Evolutionary conservation across 2,329 filamentous ascomycete genomes (phyloP).

Genomic region (Colletotrichum euphorbiae): DNA sequence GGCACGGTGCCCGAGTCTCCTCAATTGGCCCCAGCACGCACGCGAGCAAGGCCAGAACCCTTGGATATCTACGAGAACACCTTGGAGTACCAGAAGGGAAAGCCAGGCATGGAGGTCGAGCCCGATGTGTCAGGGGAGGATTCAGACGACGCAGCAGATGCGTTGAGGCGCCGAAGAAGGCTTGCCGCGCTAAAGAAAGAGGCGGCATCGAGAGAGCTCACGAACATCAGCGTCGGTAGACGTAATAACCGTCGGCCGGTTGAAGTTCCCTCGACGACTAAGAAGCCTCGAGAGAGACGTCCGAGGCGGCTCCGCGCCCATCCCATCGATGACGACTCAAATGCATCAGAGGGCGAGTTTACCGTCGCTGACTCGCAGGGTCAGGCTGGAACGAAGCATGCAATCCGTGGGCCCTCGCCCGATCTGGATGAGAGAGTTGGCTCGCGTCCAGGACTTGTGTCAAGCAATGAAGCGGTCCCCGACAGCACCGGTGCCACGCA

Average conservation of each 20-base stretch:
- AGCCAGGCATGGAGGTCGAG: conserved; percentile 44
- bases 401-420: background rate
- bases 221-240: conserved; percentile 51
- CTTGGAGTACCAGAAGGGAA: conserved; percentile 59
- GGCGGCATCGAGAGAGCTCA: conserved; percentile 54
- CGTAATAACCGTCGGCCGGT: background rate
- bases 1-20: conserved; percentile 54
- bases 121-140: conserved; percentile 49
- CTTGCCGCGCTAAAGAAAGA: conserved; percentile 53
- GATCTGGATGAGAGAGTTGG: background rate
- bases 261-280: conserved; percentile 25
- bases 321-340: background rate
- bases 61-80: conserved; percentile 59
- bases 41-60: conserved; percentile 44
- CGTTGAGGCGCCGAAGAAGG: conserved; percentile 52
- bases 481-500: conserved; percentile 34
- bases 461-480: conserved; percentile 35
- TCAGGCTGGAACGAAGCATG: background rate
- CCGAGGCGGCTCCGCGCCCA: background rate
- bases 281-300: conserved; percentile 3
- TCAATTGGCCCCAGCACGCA: background rate
- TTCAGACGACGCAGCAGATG: conserved; percentile 49
- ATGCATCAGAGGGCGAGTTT: conserved; percentile 34
- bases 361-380: conserved; percentile 41
- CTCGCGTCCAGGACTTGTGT: conserved; percentile 1